Evolutionary conservation across 495 filamentous ascomycete species (phyloP), one percentile per base, ranked within the genome.

Genomic region (Rostrohypoxylon terebratum): DNA sequence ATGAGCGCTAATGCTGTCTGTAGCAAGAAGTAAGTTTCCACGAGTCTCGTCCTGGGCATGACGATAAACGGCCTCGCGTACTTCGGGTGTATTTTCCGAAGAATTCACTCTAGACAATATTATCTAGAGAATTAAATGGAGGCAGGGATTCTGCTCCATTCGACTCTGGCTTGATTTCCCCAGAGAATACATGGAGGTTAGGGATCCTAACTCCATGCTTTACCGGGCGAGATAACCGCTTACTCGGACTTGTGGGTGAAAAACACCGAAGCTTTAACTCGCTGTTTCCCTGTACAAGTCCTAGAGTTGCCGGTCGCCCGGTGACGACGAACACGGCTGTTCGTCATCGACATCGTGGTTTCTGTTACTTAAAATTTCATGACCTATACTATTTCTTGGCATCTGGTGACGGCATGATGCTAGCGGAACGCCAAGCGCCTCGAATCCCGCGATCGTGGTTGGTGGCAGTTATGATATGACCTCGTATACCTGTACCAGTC

Each of bases 11-110:
- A 68, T 36, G 14, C 34, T 8, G 4, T 21, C 33, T 0, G 36
- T 14, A 47, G 38, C 53, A 36, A 28, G 16, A 42, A 36, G 48
- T 28, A 50, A 63, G 28, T 69, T 40, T 36, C 63, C 34, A 63
- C 50, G 57, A 44, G 57, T 57, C 20, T 69, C 71, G 71, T 74
- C 71, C 71, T 74, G 60, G 71, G 71, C 66, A 74, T 21, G 71
- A 74, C 71, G 71, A 21, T 74, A 74, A 74, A 74, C 66, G 55
- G 66, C 71, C 71, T 59, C 34, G 62, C 21, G 8, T 28, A 25
- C 40, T 69, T 61, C 48, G 66, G 48, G 55, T 54, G 44, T 42
- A 16, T 54, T 20, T n/a, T 23, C 65, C 48, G 58, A 58, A 53
- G 36, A 16, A 4, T 23, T 42, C 51, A n/a, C 57, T 62, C 55